phyloP scores from a whole-genome alignment of 1,284 basidiomycete species.

The Ustilago crameri region DNA sequence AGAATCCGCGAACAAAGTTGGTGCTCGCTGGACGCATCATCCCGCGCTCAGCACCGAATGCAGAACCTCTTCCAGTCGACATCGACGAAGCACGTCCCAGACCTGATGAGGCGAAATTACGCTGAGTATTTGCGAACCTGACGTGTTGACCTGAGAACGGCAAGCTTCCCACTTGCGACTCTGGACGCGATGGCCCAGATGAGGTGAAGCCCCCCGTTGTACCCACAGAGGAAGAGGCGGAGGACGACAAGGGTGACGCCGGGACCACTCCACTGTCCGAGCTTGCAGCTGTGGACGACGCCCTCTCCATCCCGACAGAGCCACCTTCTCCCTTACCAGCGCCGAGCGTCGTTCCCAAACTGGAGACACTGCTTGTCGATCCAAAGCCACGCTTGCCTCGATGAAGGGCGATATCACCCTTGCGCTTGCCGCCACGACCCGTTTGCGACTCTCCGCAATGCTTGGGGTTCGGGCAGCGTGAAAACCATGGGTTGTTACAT shows the following conservation, averaged over 20 bases:
- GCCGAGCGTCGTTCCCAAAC: slow-evolving; percentile 36
- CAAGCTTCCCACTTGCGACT: slow-evolving; percentile 11
- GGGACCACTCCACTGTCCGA: slow-evolving; percentile 30
- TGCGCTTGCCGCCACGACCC: slow-evolving; percentile 12
- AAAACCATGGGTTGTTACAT: slow-evolving; percentile 55
- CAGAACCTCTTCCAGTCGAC: slow-evolving; percentile 2
- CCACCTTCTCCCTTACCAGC: slow-evolving; percentile 17
- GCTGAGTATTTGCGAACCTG: slow-evolving; percentile 19
- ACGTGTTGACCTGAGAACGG: slow-evolving; percentile 24
- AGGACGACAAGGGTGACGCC: slow-evolving; percentile 30
- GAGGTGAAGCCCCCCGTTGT: slow-evolving; percentile 25
- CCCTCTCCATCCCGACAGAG: slow-evolving; percentile 30
- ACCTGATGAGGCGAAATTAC: slow-evolving; percentile 17
- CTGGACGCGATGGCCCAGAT: slow-evolving; percentile 18
- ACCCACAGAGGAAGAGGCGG: slow-evolving; percentile 28
- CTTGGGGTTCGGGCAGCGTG: slow-evolving; percentile 56
- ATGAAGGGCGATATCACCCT: slow-evolving; percentile 27
- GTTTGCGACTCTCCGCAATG: slow-evolving; percentile 33
- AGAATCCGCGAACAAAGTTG: slow-evolving; percentile 40
- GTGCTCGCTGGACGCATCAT: slow-evolving; percentile 30
- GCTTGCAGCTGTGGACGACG: slow-evolving; percentile 27
- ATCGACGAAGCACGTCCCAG: slow-evolving; percentile 26
- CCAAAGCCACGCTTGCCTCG: slow-evolving; percentile 33
- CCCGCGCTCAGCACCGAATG: slow-evolving; percentile 14
- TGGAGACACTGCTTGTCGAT: slow-evolving; percentile 43